Base-by-base conservation (phyloP, 2,329 filamentous ascomycete species). In the Phialophora tarda region DNA sequence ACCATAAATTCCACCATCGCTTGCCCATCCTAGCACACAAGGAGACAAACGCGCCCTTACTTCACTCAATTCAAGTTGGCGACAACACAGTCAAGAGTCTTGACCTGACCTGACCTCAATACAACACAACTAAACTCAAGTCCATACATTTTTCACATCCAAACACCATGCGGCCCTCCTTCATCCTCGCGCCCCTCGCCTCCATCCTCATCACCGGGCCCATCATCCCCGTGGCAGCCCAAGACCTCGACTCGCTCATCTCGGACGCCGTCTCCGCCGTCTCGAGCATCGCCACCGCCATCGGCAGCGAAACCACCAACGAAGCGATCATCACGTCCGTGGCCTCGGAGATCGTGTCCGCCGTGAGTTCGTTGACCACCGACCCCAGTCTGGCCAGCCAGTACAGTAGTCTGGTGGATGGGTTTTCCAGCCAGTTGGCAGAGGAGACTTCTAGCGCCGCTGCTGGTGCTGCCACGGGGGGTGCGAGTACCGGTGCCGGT, bases 281-380 rank as follows among this genome's bases (percentile, higher is more conserved):
- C 12, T 64, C 67, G 23, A 59, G 63, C 47, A 59, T 63, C 41
- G 66, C 59, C 12, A 41, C 64, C 14, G 47, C 59, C 24, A 55
- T 65, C 58, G 67, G 61, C 61, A 67, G 61, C 38, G 53, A 66
- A 58, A 66, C 61, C 12, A 59, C 41, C n/a, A 56, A 58, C 10
- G 55, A 59, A 56, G 53, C 67, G 23, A 21, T 65, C 26, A 55
- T 69, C 53, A 64, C 64, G 17, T 64, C 60, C 48, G 62, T 62
- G 21, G 64, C 51, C 5, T 64, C 62, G 7, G 51, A 53, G 30
- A 26, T 69, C 44, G 54, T 30, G 53, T 62, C 59, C 48, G 67
- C 58, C 32, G 61, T 54, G 17, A 61, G 59, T 34, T 32, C 34
- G 12, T 48, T 68, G 8, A 65, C 66, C 23, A 26, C 8, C 23